Percentiles rank a stretch among this genome's conserved stretches.
phyloP scores from a whole-genome alignment of 805 yeast species.

The Kuraishia capsulata region DNA sequence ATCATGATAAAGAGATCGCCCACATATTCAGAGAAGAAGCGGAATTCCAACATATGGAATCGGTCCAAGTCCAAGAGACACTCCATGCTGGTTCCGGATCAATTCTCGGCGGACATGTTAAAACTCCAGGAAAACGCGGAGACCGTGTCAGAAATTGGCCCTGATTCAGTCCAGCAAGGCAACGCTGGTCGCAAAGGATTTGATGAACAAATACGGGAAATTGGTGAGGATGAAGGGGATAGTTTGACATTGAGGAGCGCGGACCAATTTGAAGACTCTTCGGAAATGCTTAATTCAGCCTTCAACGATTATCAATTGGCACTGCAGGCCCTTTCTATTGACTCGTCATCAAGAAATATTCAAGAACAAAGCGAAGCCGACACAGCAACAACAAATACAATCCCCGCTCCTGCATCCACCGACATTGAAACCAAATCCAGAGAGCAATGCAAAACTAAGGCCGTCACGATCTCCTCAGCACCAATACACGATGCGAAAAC shows the following conservation, averaged over 20 bases:
- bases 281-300: conserved; percentile 3
- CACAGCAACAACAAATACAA: not conserved
- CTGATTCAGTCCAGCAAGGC: not conserved
- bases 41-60: not conserved
- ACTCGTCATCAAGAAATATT: too few relatives aligned
- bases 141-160: not conserved
- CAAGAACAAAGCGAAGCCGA: too few relatives aligned
- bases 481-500: not conserved
- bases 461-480: not conserved
- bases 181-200: not conserved
- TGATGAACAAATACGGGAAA: conserved; percentile 1
- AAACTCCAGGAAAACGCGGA: not conserved
- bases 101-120: not conserved
- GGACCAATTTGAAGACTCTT: conserved; percentile 1
- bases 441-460: not conserved
- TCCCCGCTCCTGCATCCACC: too few relatives aligned
- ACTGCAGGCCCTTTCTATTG: conserved; percentile 3
- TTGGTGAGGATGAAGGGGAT: not conserved
- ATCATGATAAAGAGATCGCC: not conserved
- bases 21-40: not conserved
- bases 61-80: not conserved
- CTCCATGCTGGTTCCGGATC: not conserved
- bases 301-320: conserved; percentile 6
- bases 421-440: not conserved
- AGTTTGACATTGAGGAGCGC: too few relatives aligned